A percentile compares a stretch with the other conserved stretches of the same genome.
Evolutionary conservation across 805 yeast species (phyloP).

Genomic region (Cyberlindnera xishuangbannaensis): DNA sequence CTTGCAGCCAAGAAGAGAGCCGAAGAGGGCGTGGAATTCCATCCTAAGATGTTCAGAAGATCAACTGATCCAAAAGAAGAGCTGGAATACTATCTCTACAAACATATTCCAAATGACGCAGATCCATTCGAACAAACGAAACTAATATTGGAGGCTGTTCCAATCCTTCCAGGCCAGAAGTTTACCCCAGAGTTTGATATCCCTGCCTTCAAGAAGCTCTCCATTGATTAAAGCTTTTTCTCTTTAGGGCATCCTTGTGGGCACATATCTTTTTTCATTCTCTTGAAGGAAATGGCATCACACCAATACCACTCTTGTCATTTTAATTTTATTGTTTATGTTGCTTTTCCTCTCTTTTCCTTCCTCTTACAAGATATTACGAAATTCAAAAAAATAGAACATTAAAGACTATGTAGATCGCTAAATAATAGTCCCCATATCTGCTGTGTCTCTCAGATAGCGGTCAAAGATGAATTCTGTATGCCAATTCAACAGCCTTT

Average conservation of each 20-base stretch:
- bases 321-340: too few relatives aligned
- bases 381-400: too few relatives aligned
- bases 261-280: background rate
- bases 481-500: conserved; percentile 18
- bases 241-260: background rate
- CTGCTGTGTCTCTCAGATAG: conserved; percentile 8
- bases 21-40: conserved; percentile 75
- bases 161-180: conserved; percentile 77
- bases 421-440: too few relatives aligned
- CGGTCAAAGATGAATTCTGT: conserved; percentile 16
- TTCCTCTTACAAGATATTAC: too few relatives aligned
- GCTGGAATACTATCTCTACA: conserved; percentile 65
- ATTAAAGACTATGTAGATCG: too few relatives aligned
- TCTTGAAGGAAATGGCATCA: background rate
- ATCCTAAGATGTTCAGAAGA: conserved; percentile 68
- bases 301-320: too few relatives aligned
- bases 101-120: conserved; percentile 48
- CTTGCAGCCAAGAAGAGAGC: conserved; percentile 60
- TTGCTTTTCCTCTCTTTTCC: too few relatives aligned
- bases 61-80: conserved; percentile 31
- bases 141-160: conserved; percentile 60
- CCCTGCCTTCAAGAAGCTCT: conserved; percentile 57
- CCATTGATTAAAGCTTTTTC: conserved; percentile 2
- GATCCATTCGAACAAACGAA: conserved; percentile 48
- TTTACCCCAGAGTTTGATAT: conserved; percentile 59